Conservation (phyloP, 2,329 filamentous ascomycete genomes). For the Fusarium equiseti region DNA sequence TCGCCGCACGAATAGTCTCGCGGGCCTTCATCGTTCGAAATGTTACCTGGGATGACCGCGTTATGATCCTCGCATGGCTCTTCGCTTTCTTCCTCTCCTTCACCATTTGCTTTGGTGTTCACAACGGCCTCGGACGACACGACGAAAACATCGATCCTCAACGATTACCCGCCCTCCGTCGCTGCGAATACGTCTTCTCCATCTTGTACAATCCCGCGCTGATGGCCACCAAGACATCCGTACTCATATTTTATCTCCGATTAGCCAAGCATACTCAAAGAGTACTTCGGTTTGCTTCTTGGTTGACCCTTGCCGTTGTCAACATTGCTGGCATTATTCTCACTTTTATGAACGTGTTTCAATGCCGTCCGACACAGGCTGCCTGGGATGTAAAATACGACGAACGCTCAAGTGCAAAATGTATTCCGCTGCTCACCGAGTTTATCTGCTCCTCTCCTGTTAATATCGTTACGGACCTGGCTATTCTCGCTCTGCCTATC, state of each 20-base stretch:
- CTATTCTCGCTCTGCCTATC: conserved; percentile 87
- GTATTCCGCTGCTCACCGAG: conserved; percentile 70
- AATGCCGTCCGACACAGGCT: conserved; percentile 81
- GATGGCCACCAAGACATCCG: conserved; percentile 93
- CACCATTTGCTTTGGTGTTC: conserved; percentile 72
- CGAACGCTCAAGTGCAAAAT: conserved; percentile 52
- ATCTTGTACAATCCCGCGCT: conserved; percentile 83
- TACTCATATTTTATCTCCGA: conserved; percentile 89
- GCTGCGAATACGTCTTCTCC: conserved; percentile 73
- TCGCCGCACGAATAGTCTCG: conserved; percentile 79
- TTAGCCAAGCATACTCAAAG: conserved; percentile 82
- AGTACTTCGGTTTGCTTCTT: conserved; percentile 84
- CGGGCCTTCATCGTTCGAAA: conserved; percentile 78
- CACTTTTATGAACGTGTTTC: conserved; percentile 88
- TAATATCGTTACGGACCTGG: conserved; percentile 91
- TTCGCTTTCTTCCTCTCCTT: conserved; percentile 76
- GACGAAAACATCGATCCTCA: conserved; percentile 68
- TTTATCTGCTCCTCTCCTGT: conserved; percentile 84
- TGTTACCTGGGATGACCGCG: conserved; percentile 81
- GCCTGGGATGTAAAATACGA: conserved; percentile 66
- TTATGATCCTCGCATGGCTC: conserved; percentile 83
- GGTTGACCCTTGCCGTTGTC: conserved; percentile 80
- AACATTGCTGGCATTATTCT: conserved; percentile 82
- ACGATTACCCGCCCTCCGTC: conserved; percentile 66
- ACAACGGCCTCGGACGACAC: conserved; percentile 75